A percentile compares a stretch with the other conserved stretches of the same genome.
Conservation (phyloP, 495 filamentous ascomycete genomes). For the Talaromyces wortmannii region DNA sequence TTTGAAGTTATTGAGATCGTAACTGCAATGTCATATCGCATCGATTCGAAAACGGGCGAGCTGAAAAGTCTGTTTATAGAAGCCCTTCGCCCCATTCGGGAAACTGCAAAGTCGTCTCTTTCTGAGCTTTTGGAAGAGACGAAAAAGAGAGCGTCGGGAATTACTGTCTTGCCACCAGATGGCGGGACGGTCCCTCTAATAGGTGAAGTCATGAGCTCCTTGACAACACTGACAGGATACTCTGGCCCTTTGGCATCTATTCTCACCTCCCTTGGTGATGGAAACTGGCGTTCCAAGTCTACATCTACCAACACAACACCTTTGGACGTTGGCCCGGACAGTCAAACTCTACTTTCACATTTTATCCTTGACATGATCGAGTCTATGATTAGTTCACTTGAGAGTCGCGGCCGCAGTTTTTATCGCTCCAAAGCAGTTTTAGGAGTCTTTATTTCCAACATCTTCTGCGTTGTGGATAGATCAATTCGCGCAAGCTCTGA, state of each 20-base stretch:
- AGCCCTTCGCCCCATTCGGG: conserved; percentile 79
- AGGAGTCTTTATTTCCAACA: conserved; percentile 90
- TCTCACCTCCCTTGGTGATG: conserved; percentile 85
- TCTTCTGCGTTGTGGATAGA: conserved; percentile 76
- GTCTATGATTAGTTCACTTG: conserved; percentile 67
- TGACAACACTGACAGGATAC: conserved; percentile 83
- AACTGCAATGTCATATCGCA: conserved; percentile 65
- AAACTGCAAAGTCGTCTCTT: conserved; percentile 84
- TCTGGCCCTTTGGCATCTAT: conserved; percentile 81
- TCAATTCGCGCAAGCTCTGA: conserved; percentile 73
- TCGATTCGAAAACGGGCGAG: conserved; percentile 79
- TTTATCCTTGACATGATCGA: conserved; percentile 85
- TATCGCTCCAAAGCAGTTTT: conserved; percentile 72
- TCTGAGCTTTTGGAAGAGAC: conserved; percentile 82
- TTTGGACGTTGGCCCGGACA: conserved; percentile 84
- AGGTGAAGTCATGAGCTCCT: conserved; percentile 75
- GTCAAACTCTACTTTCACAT: conserved; percentile 77
- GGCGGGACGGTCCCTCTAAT: conserved; percentile 73
- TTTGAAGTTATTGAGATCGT: conserved; percentile 96
- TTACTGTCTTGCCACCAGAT: conserved; percentile 67
- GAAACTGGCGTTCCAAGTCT: conserved; percentile 67
- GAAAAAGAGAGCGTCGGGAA: conserved; percentile 53
- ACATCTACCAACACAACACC: conserved; percentile 61
- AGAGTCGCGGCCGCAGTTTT: conserved; percentile 63
- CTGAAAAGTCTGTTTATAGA: conserved; percentile 77